These are phyloP conservation scores for Trametes villosa DNA, from an alignment of 768 basidiomycete species.

Conservation along the genomic window DNA sequence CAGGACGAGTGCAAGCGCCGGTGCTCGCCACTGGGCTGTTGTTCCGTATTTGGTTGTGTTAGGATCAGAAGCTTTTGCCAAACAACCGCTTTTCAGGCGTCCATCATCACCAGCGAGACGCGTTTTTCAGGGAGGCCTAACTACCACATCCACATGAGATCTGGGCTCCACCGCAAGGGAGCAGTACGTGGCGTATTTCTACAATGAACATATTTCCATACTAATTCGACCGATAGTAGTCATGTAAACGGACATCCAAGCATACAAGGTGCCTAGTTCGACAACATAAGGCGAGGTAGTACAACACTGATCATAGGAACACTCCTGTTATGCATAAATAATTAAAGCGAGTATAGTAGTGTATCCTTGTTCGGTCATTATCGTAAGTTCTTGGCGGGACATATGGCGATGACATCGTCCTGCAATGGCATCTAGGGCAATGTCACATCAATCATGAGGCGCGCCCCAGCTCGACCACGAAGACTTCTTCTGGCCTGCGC, in stretches of 20 bases:
- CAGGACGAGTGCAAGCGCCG: not conserved
- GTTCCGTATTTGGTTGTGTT: constrained; percentile 13
- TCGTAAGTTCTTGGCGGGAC: too few relatives aligned
- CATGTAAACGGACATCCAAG: too few relatives aligned
- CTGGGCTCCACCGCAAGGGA: too few relatives aligned
- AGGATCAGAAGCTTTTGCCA: constrained; percentile 23
- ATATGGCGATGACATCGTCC: not conserved
- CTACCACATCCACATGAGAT: too few relatives aligned
- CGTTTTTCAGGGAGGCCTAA: not conserved
- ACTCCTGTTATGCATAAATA: too few relatives aligned
- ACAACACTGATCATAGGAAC: too few relatives aligned
- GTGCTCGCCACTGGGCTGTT: not conserved
- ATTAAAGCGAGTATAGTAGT: not conserved
- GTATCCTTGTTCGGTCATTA: not conserved
- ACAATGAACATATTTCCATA: too few relatives aligned
- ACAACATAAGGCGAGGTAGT: too few relatives aligned
- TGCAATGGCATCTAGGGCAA: not conserved
- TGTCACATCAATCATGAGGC: not conserved
- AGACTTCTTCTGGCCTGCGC: not conserved
- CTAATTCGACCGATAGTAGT: too few relatives aligned
- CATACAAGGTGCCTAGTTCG: too few relatives aligned
- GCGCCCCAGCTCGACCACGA: constrained; percentile 12
- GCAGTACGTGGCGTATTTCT: too few relatives aligned
- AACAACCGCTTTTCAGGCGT: constrained; percentile 15
- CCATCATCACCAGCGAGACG: not conserved